phyloP scores from a whole-genome alignment of 306 rosid genomes.

The Corylus heterophylla region DNA sequence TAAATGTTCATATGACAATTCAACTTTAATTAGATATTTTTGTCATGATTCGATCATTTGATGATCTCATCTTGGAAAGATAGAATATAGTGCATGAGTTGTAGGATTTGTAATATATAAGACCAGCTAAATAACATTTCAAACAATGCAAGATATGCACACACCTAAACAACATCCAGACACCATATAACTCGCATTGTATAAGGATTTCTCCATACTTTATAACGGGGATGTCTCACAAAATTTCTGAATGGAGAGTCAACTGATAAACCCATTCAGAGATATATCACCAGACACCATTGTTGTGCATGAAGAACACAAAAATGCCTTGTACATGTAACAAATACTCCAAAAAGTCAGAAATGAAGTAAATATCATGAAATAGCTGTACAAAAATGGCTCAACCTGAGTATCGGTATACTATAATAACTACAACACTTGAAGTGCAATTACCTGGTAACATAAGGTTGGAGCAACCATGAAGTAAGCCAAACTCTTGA shows the following conservation, averaged over 20 bases:
- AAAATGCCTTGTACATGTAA: background rate
- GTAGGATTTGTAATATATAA: background rate
- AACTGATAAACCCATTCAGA: background rate
- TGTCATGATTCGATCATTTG: background rate
- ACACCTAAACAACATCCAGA: background rate
- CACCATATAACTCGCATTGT: background rate
- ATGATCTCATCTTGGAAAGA: background rate
- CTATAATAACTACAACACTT: slow-evolving; percentile 7
- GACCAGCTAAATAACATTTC: background rate
- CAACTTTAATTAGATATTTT: background rate
- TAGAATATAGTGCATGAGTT: background rate
- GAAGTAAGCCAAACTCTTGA: slow-evolving; percentile 79
- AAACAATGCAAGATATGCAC: background rate
- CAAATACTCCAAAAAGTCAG: background rate
- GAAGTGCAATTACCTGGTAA: slow-evolving; percentile 71
- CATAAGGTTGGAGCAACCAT: slow-evolving; percentile 98
- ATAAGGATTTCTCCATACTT: background rate
- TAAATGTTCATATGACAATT: background rate
- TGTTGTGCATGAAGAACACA: background rate
- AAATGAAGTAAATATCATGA: background rate
- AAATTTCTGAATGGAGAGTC: background rate
- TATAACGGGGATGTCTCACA: background rate
- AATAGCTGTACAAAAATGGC: slow-evolving; percentile 13
- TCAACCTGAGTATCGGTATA: background rate
- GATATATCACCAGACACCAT: background rate